phyloP scores from a whole-genome alignment of 2,329 filamentous ascomycete genomes.

The Xylaria sp. region DNA sequence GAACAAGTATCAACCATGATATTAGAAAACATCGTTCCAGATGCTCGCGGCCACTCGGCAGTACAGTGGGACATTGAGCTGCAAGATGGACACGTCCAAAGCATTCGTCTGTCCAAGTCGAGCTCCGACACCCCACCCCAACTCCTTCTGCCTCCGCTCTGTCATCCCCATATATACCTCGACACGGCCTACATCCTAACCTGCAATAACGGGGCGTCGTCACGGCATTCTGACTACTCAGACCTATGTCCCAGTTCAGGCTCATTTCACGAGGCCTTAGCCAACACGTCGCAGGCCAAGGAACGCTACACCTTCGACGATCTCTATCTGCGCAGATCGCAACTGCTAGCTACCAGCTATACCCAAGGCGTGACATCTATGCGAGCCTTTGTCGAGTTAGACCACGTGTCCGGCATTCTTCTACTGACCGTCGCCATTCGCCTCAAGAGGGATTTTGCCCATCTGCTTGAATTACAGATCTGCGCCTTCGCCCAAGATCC shows the following conservation, averaged over 20 bases:
- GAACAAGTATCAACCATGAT: conserved; percentile 17
- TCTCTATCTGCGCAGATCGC: conserved; percentile 71
- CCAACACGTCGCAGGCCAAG: conserved; percentile 65
- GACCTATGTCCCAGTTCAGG: conserved; percentile 70
- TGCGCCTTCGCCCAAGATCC: conserved; percentile 78
- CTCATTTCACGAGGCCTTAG: conserved; percentile 73
- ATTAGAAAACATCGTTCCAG: conserved; percentile 35
- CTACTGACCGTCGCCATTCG: conserved; percentile 63
- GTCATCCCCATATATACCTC: conserved; percentile 79
- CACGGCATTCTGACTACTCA: conserved; percentile 63
- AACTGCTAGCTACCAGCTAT: conserved; percentile 74
- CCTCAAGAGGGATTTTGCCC: conserved; percentile 65
- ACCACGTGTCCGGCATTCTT: conserved; percentile 64
- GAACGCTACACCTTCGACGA: conserved; percentile 69
- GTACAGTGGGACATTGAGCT: conserved; percentile 33
- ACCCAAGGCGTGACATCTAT: conserved; percentile 74
- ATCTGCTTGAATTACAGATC: conserved; percentile 70
- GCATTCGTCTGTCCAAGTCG: conserved; percentile 38
- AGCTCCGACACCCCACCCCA: conserved; percentile 37
- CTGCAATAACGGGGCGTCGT: conserved; percentile 42
- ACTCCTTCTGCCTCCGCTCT: conserved; percentile 60
- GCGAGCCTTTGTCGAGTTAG: conserved; percentile 78
- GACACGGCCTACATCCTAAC: conserved; percentile 73
- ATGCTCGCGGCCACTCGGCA: conserved; percentile 21
- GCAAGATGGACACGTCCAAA: conserved; percentile 38